Evolutionary conservation across 78 protist genomes (phyloP).

Genomic region (slime mould (Dictyostelium discoideum)): dicty_2.7 NC_007088.5:4379501-4380000

Average conservation of each 20-base stretch:
- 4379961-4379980: too few species aligned
- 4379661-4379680: not conserved
- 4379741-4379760: slow-evolving; percentile 46
- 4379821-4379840: slow-evolving; percentile 72
- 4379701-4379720: not conserved
- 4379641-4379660: not conserved
- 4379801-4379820: slow-evolving; percentile 58
- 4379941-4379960: too few species aligned
- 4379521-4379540: slow-evolving; percentile 44
- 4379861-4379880: slow-evolving; percentile 83
- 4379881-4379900: not conserved
- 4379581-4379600: slow-evolving; percentile 89
- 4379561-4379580: slow-evolving; percentile 90
- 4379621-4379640: not conserved
- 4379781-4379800: slow-evolving; percentile 89
- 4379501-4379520: not conserved
- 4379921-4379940: too few species aligned
- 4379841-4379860: slow-evolving; percentile 57
- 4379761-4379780: slow-evolving; percentile 88
- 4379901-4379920: not conserved
- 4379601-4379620: slow-evolving; percentile 89
- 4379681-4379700: not conserved
- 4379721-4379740: not conserved
- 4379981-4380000: slow-evolving; percentile 44
- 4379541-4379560: slow-evolving; percentile 86